Evolutionary conservation across 441 rosid genomes (phyloP), one percentile per base, ranked within the genome.

Genomic region (Euphorbia corollata): DNA sequence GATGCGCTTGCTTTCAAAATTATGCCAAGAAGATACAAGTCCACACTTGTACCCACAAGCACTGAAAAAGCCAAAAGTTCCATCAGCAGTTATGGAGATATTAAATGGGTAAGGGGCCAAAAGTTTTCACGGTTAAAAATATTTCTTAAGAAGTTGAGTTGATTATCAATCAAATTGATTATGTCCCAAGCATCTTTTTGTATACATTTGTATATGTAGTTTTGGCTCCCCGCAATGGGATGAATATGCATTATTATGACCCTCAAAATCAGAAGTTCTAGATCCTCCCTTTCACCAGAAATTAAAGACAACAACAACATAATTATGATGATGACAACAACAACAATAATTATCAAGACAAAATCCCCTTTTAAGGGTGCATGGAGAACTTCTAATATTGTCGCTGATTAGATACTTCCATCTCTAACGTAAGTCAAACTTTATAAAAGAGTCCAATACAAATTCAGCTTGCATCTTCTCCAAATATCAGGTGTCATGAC

Each of bases 51-150:
- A 45, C 19, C 53, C 51, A 54, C 50, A 53, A 45, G 48, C 58
- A 64, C 59, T 19, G 67, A 32, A 63, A 63, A 63, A 45, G 32
- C 61, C 61, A 57, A 57, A 57, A 57, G 61, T 30, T 57, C 61
- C 38, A 27, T 57, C 38, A 57, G 61, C 61, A 57, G 61, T 15
- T 32, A 57, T 57, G 61, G 61, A 57, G 23, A 57, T 57, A 27
- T 24, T 57, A 24, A 24, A 0, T 13, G 58, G 38, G 15, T 57
- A 57, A 57, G 61, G 38, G 38, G 61, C 61, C 61, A 27, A 27
- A 57, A 57, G 32, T 10, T 24, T 23, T 10, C 32, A 56, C 8
- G 10, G 12, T 56, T 56, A 1, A 23, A 57, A 57, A 27, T 27
- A 16, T 27, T 1, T 27, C 61, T 57, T 13, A 13, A 24, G 9